These are phyloP conservation scores for Tetrahymena borealis DNA, from an alignment of 73 alveolate species.

Conservation along the genomic window DNA sequence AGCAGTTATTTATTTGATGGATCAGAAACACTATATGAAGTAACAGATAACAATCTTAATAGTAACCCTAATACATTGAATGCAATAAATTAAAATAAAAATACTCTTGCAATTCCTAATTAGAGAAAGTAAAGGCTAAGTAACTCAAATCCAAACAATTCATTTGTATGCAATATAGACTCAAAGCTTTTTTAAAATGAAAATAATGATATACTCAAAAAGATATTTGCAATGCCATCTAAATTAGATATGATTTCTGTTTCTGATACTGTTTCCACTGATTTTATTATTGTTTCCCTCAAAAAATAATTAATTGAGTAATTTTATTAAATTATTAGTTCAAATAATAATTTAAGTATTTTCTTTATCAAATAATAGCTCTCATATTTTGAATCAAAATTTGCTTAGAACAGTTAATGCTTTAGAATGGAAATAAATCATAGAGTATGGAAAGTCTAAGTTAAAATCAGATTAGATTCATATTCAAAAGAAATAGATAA, in stretches of 20 bases:
- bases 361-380: background rate
- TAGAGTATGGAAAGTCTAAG: background rate
- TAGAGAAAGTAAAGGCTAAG: background rate
- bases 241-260: background rate
- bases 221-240: background rate
- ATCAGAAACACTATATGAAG: too few species aligned
- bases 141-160: background rate
- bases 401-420: background rate
- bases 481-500: background rate
- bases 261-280: background rate
- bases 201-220: background rate
- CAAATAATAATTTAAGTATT: background rate
- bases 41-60: background rate
- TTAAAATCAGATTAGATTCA: background rate
- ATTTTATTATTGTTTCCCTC: background rate
- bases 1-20: background rate
- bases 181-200: background rate
- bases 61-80: background rate
- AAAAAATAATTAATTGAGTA: background rate
- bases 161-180: background rate
- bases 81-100: background rate
- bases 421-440: background rate
- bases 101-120: background rate
- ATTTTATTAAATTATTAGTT: background rate
- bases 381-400: background rate